phyloP scores from a whole-genome alignment of 2,329 filamentous ascomycete genomes.

The Fusarium pseudocircinatum region DNA sequence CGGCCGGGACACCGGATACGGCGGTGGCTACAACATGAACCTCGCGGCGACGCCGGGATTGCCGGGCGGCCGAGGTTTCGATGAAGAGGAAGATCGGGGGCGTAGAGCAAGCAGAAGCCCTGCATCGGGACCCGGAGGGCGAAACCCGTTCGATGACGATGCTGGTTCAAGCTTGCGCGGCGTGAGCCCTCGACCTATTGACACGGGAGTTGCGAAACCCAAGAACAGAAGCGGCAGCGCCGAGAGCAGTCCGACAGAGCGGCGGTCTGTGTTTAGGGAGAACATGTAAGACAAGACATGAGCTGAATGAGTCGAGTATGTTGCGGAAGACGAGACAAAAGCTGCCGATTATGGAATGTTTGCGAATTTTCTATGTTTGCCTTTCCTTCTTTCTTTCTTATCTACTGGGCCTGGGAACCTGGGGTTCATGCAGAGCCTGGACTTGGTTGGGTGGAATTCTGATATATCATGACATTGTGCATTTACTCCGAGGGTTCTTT shows the following conservation, averaged over 20 bases:
- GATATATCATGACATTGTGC: slow-evolving; percentile 31
- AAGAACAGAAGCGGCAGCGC: slow-evolving; percentile 47
- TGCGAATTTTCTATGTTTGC: neutral
- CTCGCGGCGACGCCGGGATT: slow-evolving; percentile 51
- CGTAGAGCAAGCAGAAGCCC: slow-evolving; percentile 57
- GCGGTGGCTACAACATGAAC: slow-evolving; percentile 61
- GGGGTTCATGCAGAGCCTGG: slow-evolving; percentile 6
- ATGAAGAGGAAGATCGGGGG: slow-evolving; percentile 51
- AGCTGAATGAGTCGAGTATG: neutral
- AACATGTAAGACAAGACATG: slow-evolving; percentile 60
- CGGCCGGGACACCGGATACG: slow-evolving; percentile 46
- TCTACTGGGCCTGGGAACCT: slow-evolving; percentile 1
- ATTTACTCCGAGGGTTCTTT: slow-evolving; percentile 6
- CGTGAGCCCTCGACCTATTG: slow-evolving; percentile 80
- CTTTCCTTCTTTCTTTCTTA: neutral
- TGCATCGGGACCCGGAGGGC: slow-evolving; percentile 44
- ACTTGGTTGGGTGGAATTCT: slow-evolving; percentile 33
- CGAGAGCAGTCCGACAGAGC: slow-evolving; percentile 70
- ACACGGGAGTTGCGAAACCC: slow-evolving; percentile 52
- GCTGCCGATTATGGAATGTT: slow-evolving; percentile 13
- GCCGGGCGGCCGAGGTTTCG: slow-evolving; percentile 31
- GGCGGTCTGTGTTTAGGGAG: slow-evolving; percentile 76
- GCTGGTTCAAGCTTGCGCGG: slow-evolving; percentile 73
- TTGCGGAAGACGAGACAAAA: slow-evolving; percentile 1
- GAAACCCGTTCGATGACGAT: slow-evolving; percentile 78